Conservation (phyloP, 257 asterid species). For the Lantana camara region DNA sequence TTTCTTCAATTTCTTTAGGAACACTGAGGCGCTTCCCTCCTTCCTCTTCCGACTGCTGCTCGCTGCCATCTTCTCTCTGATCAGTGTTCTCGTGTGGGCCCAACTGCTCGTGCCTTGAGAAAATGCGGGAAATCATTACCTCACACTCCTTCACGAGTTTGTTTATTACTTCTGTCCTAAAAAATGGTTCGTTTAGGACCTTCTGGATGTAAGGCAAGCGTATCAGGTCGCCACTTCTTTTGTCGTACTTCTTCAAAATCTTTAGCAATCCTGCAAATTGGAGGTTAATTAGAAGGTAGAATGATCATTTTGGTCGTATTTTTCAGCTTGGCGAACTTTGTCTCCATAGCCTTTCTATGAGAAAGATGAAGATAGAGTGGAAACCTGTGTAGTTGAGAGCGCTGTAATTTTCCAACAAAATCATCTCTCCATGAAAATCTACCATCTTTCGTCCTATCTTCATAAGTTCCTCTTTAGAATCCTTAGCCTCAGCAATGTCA, state of each 20-base stretch:
- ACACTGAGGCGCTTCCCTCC: slow-evolving; percentile 27
- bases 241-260: slow-evolving; percentile 77
- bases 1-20: slow-evolving; percentile 59
- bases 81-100: slow-evolving; percentile 40
- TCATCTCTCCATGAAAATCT: slow-evolving; percentile 60
- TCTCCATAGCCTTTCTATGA: background rate
- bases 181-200: slow-evolving; percentile 69
- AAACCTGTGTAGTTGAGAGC: slow-evolving; percentile 58
- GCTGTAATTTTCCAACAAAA: slow-evolving; percentile 54
- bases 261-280: slow-evolving; percentile 61
- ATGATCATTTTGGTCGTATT: background rate
- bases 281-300: slow-evolving; percentile 12
- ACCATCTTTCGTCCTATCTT: slow-evolving; percentile 46
- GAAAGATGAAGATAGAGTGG: background rate
- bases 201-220: slow-evolving; percentile 68
- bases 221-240: slow-evolving; percentile 62
- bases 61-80: slow-evolving; percentile 28
- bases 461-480: slow-evolving; percentile 32
- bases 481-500: slow-evolving; percentile 27
- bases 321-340: background rate
- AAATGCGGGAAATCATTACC: slow-evolving; percentile 39
- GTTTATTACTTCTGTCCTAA: slow-evolving; percentile 52
- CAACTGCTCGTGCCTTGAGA: slow-evolving; percentile 30
- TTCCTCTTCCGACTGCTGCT: slow-evolving; percentile 25
- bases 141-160: slow-evolving; percentile 72